A percentile compares a stretch with the other conserved stretches of the same genome.
Evolutionary conservation across 257 asterid genomes (phyloP).

Genomic region (Eucommia ulmoides): DNA sequence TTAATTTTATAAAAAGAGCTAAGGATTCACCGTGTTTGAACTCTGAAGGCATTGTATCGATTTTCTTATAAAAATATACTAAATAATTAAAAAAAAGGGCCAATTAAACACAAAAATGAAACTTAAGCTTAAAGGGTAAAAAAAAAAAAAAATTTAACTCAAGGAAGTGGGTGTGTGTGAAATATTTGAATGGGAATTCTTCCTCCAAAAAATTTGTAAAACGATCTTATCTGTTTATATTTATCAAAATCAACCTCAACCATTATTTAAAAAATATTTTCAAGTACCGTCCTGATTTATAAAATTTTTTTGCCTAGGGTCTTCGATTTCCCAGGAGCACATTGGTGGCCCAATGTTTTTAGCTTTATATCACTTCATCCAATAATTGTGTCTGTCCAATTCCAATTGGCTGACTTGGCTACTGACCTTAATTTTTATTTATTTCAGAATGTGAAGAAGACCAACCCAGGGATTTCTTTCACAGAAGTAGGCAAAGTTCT

Average conservation of each 20-base stretch:
- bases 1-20: too few species aligned
- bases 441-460: conserved; percentile 59
- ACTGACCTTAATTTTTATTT: conserved; percentile 7
- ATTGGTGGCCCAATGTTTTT: background rate
- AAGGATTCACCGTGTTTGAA: too few species aligned
- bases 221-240: too few species aligned
- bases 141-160: too few species aligned
- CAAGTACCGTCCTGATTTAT: background rate
- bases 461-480: conserved; percentile 65
- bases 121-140: too few species aligned
- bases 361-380: background rate
- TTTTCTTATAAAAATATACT: too few species aligned
- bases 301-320: background rate
- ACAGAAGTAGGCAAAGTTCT: conserved; percentile 62
- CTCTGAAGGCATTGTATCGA: too few species aligned
- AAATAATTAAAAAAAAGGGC: too few species aligned
- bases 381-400: background rate
- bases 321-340: background rate
- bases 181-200: too few species aligned
- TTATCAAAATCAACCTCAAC: background rate
- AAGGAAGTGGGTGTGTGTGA: too few species aligned
- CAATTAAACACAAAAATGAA: too few species aligned
- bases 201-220: too few species aligned
- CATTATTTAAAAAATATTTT: background rate
- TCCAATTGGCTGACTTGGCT: background rate